Conservation (phyloP, 1,139 yeast species). For the Debaryomycetaceae sp. region DNA sequence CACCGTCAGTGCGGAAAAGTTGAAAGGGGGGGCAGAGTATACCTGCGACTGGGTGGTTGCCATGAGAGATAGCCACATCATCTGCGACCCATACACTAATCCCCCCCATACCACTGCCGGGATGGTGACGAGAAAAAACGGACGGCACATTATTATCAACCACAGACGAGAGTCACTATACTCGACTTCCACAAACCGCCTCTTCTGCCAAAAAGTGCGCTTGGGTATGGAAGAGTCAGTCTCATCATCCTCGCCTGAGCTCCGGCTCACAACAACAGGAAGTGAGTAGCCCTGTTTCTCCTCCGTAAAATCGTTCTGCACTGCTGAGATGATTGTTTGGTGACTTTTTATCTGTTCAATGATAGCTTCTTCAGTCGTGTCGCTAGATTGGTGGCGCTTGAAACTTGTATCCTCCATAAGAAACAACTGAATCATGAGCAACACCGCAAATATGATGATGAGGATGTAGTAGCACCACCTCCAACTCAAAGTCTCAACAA, state of each 20-base stretch:
- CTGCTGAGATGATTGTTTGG: constrained; percentile 12
- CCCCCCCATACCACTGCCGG: constrained; percentile 65
- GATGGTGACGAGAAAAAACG: constrained; percentile 41
- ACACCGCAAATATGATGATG: constrained; percentile 43
- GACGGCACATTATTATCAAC: constrained; percentile 34
- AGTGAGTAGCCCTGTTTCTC: too few relatives aligned
- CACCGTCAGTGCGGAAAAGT: constrained; percentile 28
- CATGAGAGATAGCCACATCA: constrained; percentile 51
- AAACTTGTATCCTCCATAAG: constrained; percentile 44
- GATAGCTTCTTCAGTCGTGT: constrained; percentile 17
- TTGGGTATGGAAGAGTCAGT: constrained; percentile 15
- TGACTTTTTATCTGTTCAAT: constrained; percentile 23
- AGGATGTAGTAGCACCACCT: constrained; percentile 43
- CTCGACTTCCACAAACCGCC: constrained; percentile 31
- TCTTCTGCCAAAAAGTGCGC: constrained; percentile 32
- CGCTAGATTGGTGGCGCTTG: constrained; percentile 15
- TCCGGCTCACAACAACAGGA: too few relatives aligned
- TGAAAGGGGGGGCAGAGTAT: constrained; percentile 31
- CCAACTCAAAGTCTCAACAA: constrained; percentile 38
- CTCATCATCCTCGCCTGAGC: constrained; percentile 1
- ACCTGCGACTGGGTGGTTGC: constrained; percentile 42
- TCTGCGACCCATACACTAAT: constrained; percentile 56
- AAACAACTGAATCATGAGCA: constrained; percentile 38
- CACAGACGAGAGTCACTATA: constrained; percentile 39
- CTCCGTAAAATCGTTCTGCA: neutral